Base-by-base conservation (phyloP, 1,139 yeast genomes). In the Candida anutae region DNA sequence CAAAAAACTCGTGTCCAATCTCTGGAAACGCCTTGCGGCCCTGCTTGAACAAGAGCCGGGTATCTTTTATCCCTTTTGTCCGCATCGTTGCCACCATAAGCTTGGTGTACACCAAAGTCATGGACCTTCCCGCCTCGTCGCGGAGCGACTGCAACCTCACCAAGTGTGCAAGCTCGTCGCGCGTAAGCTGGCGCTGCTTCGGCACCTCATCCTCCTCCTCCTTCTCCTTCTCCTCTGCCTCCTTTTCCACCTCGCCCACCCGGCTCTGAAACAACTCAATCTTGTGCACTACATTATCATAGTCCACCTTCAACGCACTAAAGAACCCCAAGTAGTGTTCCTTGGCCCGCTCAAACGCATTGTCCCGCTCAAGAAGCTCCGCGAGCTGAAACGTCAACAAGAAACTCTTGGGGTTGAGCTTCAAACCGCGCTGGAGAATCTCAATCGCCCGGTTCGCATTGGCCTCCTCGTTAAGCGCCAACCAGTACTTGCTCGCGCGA, bases 1-100 rank as follows among this genome's bases (percentile, higher is more conserved):
- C 77, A 50, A 71, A 90, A 18, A 90, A 69, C 39, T 83, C 85
- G 57, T 76, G 75, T 0, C 94, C 80, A 25, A 82, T 55, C 8
- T 60, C 54, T 17, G 63, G 61, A 39, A 69, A 66, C 34, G 48
- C 53, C 40, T 71, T 68, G 32, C 74, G 56, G 22, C 77, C 76
- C 37, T 65, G 69, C 30, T 81, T 69, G 46, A 80, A 80, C 2
- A 79, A 61, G 24, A 68, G 58, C 36, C 97, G 68, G 6, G 93
- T 83, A 35, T 80, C 88, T 31, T 78, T 69, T 28, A 84, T 71
- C 3, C 83, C 82, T 24, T 64, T 61, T n/a, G 73, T 45, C 38
- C 85, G 58, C 43, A 77, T 79, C 40, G 71, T 59, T 10, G 78
- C 62, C 45, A 69, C 69, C 80, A 79, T 74, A 29, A 69, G 65